Percentiles rank a stretch among this genome's conserved stretches.
Conservation (phyloP, 345 rosid genomes). For the Populus alba region DNA sequence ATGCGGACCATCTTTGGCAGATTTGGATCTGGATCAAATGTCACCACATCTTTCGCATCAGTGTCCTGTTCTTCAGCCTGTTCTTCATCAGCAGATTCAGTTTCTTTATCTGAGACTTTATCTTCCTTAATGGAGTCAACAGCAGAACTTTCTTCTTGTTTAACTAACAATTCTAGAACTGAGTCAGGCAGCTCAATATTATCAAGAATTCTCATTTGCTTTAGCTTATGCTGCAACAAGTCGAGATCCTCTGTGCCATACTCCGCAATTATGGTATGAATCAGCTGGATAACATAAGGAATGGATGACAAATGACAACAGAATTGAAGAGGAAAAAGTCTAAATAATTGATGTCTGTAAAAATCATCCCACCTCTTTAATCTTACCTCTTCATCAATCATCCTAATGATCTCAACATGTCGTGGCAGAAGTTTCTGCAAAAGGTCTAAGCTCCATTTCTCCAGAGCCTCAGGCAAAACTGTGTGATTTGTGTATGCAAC, state of each 20-base stretch:
- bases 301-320: not conserved
- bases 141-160: constrained; percentile 22
- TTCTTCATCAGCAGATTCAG: constrained; percentile 18
- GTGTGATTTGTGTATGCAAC: constrained; percentile 55
- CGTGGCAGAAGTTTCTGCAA: constrained; percentile 51
- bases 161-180: constrained; percentile 24
- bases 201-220: constrained; percentile 48
- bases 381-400: constrained; percentile 47
- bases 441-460: constrained; percentile 54
- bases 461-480: constrained; percentile 51
- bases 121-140: constrained; percentile 16
- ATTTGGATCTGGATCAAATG: constrained; percentile 32
- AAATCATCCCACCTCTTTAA: not conserved
- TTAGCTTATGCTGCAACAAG: constrained; percentile 41
- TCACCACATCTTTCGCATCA: constrained; percentile 10
- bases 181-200: constrained; percentile 44
- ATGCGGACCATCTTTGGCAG: constrained; percentile 41
- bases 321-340: not conserved
- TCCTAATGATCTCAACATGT: constrained; percentile 47
- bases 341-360: not conserved
- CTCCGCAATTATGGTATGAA: constrained; percentile 38
- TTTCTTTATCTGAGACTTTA: constrained; percentile 25
- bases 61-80: constrained; percentile 17
- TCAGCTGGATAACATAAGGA: constrained; percentile 25
- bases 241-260: constrained; percentile 38